These are phyloP conservation scores for Colletotrichum sp. DNA, from an alignment of 2,329 filamentous ascomycete species.

Conservation along the genomic window DNA sequence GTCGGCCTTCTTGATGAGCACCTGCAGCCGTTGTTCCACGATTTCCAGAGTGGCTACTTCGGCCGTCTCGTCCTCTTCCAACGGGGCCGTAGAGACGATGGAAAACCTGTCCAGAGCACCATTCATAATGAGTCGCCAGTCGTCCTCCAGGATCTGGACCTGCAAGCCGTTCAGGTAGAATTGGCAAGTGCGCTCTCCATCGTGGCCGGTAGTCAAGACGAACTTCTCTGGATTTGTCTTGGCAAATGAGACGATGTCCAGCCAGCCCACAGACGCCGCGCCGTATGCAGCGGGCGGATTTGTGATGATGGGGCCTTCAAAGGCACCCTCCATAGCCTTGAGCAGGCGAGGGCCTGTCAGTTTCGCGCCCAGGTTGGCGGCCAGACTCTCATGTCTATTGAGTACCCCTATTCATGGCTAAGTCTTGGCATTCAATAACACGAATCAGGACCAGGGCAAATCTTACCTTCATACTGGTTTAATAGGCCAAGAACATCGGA, in stretches of 20 bases:
- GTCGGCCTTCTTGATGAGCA: constrained; percentile 82
- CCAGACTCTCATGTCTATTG: constrained; percentile 85
- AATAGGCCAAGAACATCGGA: constrained; percentile 75
- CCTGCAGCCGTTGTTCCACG: constrained; percentile 76
- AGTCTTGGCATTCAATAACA: not conserved
- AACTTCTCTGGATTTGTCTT: constrained; percentile 82
- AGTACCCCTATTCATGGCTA: constrained; percentile 63
- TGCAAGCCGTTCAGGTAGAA: constrained; percentile 82
- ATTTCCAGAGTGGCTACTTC: constrained; percentile 86
- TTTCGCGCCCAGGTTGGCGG: constrained; percentile 83
- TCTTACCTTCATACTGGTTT: constrained; percentile 74
- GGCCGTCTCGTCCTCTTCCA: constrained; percentile 85
- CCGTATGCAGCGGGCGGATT: constrained; percentile 58
- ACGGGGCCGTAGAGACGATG: constrained; percentile 79
- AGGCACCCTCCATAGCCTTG: constrained; percentile 85
- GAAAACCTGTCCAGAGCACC: constrained; percentile 77
- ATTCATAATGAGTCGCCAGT: constrained; percentile 83
- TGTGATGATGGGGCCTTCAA: constrained; percentile 76
- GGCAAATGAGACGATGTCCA: constrained; percentile 86
- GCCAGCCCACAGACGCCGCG: constrained; percentile 70
- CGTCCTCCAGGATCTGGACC: constrained; percentile 87
- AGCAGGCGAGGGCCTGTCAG: constrained; percentile 83
- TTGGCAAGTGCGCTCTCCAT: constrained; percentile 76
- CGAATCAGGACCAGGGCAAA: not conserved
- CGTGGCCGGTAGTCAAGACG: constrained; percentile 70